Evolutionary conservation across 2,329 filamentous ascomycete species (phyloP), one percentile per base, ranked within the genome.

Genomic region (Penicillium sp.): DNA sequence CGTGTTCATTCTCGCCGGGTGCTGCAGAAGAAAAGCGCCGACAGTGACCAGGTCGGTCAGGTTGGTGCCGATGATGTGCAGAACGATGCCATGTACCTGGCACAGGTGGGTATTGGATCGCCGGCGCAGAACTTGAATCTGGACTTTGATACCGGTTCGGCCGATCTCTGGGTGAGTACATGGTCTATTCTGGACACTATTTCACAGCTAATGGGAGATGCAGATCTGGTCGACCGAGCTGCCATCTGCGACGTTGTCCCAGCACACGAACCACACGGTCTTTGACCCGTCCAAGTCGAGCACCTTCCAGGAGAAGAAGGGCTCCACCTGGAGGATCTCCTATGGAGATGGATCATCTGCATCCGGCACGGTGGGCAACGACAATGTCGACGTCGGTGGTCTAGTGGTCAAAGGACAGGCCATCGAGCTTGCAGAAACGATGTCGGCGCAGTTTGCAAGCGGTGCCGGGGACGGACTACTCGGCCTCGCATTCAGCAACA

Each of bases 71-170:
- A 87, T 22, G 86, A 89, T 64, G 76, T 83, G 48, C 83, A 89
- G 69, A 86, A 87, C 60, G 86, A 89, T 56, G 74, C 80, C 5
- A 70, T 81, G 70, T 88, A 89, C 64, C 78, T 89, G 20, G 85
- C 81, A 43, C 76, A 81, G 27, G 81, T 89, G 24, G 65, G 72
- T 13, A 84, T 90, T 54, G 87, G 87, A 25, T 85, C 81, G 1
- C 86, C 86, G 14, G 69, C 77, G 1, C 86, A 89, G 72, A 82
- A 72, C 41, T 58, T 85, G 39, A 79, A 77, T 56, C 68, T 89
- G 13, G 81, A 88, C 63, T 88, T 89, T 55, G 87, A 90, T 66
- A 88, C 86, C 35, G 86, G 86, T 18, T 87, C 84, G 10, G 79
- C 85, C 18, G 87, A 89, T 73, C 75, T 87, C 20, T 89, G 85